A percentile compares a stretch with the other conserved stretches of the same genome.
These are phyloP conservation scores for Rubia yunnanensis DNA, from an alignment of 257 asterid species.

Conservation along the genomic window DNA sequence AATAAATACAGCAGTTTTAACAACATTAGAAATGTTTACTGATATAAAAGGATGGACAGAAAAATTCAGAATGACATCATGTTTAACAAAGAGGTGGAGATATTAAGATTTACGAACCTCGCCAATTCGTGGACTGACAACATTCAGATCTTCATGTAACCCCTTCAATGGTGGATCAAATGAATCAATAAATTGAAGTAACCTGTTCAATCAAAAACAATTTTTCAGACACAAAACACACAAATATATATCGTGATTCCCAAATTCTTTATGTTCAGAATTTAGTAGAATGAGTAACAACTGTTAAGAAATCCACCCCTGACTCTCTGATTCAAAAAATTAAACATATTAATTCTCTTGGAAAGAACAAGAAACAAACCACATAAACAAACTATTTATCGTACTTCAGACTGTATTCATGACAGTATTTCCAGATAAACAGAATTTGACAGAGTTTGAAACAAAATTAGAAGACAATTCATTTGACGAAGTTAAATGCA, in stretches of 20 bases:
- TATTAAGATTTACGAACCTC: constrained; percentile 46
- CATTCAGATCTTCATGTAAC: constrained; percentile 94
- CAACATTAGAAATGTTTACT: neutral
- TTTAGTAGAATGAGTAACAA: neutral
- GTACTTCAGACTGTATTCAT: neutral
- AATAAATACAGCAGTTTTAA: neutral
- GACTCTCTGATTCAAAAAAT: neutral
- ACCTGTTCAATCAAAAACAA: constrained; percentile 37
- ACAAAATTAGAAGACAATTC: neutral
- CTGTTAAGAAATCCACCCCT: neutral
- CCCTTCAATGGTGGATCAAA: constrained; percentile 98
- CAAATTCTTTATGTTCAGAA: neutral
- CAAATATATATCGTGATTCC: neutral
- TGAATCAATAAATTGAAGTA: constrained; percentile 86
- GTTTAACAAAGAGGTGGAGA: constrained; percentile 10
- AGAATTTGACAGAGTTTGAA: neutral
- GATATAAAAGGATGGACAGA: neutral
- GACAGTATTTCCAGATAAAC: neutral
- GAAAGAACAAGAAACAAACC: neutral
- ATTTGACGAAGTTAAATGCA: neutral
- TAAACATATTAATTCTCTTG: neutral
- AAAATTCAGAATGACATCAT: neutral
- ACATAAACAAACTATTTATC: neutral
- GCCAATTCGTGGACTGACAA: constrained; percentile 99
- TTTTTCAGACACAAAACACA: neutral